phyloP scores from a whole-genome alignment of 495 filamentous ascomycete genomes.

The Apodospora peruviana region DNA sequence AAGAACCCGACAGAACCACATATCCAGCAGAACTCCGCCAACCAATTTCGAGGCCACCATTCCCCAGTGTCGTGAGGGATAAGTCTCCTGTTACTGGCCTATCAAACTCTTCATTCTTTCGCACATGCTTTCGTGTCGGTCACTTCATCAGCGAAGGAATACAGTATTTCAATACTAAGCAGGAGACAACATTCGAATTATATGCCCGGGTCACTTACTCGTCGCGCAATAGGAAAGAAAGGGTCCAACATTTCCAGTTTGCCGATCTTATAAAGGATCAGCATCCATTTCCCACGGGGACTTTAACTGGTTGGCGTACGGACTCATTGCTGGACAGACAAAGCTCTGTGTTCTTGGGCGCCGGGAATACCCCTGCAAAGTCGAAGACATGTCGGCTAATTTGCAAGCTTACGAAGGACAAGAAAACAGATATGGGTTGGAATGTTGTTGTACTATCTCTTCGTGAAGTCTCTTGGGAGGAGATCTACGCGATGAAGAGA shows the following conservation, averaged over 20 bases:
- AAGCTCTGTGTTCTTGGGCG: conserved; percentile 33
- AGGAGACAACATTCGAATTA: conserved; percentile 50
- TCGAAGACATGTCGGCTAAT: conserved; percentile 48
- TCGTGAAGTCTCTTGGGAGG: conserved; percentile 46
- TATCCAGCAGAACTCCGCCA: neutral
- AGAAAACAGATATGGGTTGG: conserved; percentile 32
- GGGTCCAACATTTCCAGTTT: conserved; percentile 55
- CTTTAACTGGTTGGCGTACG: conserved; percentile 43
- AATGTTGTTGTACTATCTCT: conserved; percentile 46
- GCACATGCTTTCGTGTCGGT: conserved; percentile 58
- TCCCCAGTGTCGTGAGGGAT: conserved; percentile 44
- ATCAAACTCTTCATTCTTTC: conserved; percentile 38
- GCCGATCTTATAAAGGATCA: conserved; percentile 53
- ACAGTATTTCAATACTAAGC: conserved; percentile 22
- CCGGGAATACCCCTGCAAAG: neutral
- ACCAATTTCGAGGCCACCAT: conserved; percentile 43
- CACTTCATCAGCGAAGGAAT: conserved; percentile 46
- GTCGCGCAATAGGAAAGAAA: conserved; percentile 33
- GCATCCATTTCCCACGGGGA: conserved; percentile 45
- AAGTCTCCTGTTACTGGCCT: conserved; percentile 49
- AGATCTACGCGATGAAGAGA: conserved; percentile 36
- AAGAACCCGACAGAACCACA: neutral
- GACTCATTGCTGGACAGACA: conserved; percentile 44
- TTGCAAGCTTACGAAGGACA: conserved; percentile 44
- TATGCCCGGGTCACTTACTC: conserved; percentile 53